A percentile compares a stretch with the other conserved stretches of the same genome.
Evolutionary conservation across 345 rosid genomes (phyloP).

Genomic region (Rhodamnia rubescens): DNA sequence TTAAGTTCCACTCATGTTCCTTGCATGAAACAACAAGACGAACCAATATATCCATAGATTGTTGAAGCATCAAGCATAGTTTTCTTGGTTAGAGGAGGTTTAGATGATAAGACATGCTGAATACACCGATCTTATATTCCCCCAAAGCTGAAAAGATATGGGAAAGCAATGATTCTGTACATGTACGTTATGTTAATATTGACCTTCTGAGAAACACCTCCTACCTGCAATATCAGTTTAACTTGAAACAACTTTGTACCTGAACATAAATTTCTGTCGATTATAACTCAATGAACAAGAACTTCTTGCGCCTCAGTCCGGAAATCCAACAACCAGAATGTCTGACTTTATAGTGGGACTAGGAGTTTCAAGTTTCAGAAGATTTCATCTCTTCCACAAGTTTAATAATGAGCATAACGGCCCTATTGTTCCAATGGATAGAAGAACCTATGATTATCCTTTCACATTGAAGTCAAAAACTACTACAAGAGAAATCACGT

Average conservation of each 20-base stretch:
- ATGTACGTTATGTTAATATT: background rate
- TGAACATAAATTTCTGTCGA: background rate
- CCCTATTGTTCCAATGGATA: background rate
- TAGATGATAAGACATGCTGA: background rate
- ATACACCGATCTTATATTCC: background rate
- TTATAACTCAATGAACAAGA: background rate
- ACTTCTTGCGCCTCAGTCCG: background rate
- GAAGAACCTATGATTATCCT: background rate
- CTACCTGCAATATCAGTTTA: background rate
- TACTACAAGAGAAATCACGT: background rate
- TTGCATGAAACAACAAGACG: background rate
- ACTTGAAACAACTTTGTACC: background rate
- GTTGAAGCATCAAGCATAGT: background rate
- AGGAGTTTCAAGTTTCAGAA: background rate
- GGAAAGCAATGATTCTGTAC: background rate
- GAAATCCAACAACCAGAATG: background rate
- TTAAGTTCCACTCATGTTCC: background rate
- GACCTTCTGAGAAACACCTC: background rate
- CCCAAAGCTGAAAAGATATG: background rate
- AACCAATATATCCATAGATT: background rate
- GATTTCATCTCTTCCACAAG: background rate
- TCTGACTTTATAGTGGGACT: background rate
- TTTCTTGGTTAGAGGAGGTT: background rate
- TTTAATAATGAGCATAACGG: background rate
- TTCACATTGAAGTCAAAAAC: background rate